phyloP scores from a whole-genome alignment of 1,284 basidiomycete species.

The Irpex rosettiformis region DNA sequence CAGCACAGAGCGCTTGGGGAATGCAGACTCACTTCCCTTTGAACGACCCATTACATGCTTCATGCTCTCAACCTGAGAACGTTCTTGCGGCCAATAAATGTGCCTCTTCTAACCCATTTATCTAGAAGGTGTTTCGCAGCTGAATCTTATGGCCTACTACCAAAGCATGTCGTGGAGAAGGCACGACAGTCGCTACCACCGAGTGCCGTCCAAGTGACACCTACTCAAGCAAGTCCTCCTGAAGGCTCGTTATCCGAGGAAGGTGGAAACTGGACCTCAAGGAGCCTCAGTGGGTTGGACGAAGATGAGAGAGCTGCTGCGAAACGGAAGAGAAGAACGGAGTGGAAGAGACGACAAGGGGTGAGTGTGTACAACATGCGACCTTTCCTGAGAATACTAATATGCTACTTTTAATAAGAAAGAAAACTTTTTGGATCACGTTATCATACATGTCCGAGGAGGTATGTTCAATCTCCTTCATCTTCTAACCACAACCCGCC shows the following conservation, averaged over 20 bases:
- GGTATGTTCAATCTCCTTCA: slow-evolving; percentile 43
- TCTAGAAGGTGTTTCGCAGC: background rate
- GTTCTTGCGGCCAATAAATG: background rate
- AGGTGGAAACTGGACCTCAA: background rate
- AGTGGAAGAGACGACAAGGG: slow-evolving; percentile 73
- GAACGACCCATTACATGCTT: slow-evolving; percentile 3
- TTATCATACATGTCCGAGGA: slow-evolving; percentile 72
- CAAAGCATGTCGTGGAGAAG: background rate
- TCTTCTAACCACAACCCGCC: slow-evolving; percentile 15
- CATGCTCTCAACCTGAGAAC: background rate
- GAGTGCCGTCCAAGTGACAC: background rate
- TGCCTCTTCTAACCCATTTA: background rate
- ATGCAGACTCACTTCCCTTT: too few relatives aligned
- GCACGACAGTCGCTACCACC: background rate
- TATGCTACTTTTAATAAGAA: slow-evolving; percentile 44
- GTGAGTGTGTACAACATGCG: slow-evolving; percentile 37
- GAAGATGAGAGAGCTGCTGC: slow-evolving; percentile 6
- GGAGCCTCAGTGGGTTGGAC: background rate
- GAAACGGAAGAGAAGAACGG: slow-evolving; percentile 48
- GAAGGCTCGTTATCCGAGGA: background rate
- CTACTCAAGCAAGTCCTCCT: background rate
- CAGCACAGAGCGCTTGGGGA: too few relatives aligned
- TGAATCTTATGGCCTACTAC: background rate
- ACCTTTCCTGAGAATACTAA: background rate
- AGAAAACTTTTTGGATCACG: slow-evolving; percentile 77